Percentiles rank a stretch among this genome's conserved stretches.
Conservation (phyloP, 441 rosid genomes). For the Populus tomentosa region DNA sequence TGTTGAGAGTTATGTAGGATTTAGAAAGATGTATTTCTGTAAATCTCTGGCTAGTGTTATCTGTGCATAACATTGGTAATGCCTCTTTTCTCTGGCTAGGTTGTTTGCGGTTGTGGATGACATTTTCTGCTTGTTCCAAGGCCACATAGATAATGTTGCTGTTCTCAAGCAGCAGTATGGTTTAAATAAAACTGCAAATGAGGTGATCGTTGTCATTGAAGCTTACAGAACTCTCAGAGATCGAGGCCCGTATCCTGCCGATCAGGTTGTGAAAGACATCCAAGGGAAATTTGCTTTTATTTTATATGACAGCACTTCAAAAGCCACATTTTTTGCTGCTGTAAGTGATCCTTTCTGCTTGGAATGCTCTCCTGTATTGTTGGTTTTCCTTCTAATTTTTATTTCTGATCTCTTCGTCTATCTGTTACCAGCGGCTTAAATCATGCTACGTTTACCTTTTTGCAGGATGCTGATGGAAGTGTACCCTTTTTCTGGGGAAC, state of each 20-base stretch:
- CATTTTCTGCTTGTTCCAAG: slow-evolving; percentile 95
- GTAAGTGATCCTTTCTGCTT: slow-evolving; percentile 40
- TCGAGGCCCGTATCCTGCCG: slow-evolving; percentile 95
- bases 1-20: neutral
- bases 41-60: neutral
- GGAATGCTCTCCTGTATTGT: neutral
- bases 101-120: slow-evolving; percentile 88
- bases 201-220: slow-evolving; percentile 82
- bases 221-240: slow-evolving; percentile 90
- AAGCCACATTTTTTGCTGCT: slow-evolving; percentile 59
- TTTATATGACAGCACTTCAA: slow-evolving; percentile 62
- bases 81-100: slow-evolving; percentile 32
- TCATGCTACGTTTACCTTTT: neutral
- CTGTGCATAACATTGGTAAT: neutral
- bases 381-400: neutral
- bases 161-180: slow-evolving; percentile 92
- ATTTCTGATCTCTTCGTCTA: neutral
- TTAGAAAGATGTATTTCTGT: neutral
- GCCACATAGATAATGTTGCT: slow-evolving; percentile 81
- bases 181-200: slow-evolving; percentile 76
- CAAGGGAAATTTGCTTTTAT: slow-evolving; percentile 76
- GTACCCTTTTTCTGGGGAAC: slow-evolving; percentile 94
- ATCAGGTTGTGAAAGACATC: slow-evolving; percentile 88
- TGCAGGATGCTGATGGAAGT: slow-evolving; percentile 84
- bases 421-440: neutral